Evolutionary conservation across 345 rosid species (phyloP), one percentile per base, ranked within the genome.

Genomic region (Clausena lansium): DNA sequence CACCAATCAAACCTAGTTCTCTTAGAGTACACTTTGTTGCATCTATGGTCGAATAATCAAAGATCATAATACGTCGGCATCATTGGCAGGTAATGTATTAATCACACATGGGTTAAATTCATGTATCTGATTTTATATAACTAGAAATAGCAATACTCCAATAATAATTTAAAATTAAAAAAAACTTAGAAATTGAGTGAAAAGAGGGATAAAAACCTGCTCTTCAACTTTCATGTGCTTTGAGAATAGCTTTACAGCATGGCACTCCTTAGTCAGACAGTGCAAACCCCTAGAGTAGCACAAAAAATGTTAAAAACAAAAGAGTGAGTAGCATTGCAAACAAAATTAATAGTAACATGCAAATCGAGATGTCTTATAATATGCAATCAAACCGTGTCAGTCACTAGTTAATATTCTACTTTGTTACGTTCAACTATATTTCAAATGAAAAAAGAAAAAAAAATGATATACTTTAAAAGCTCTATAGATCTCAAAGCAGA

Each of bases 201-300:
- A 55, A 80, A 65, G 72, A 74, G 14, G 27, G 80, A 76, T 54
- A 79, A 69, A 73, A 83, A 92, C 98, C 96, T 95, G 98, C 75
- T 95, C 98, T 77, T 92, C 97, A 27, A 95, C 84, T 80, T 92
- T 95, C 91, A 93, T 87, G 72, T 95, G 96, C 89, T 93, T 95
- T 27, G 99, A 87, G 82, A 95, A 92, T 70, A 95, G 76, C 84
- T 95, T 95, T 33, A 83, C 91, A 8, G 90, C 90, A 70, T 75
- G 89, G 70, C 99, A 95, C 81, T 90, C 89, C 84, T 61, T 89
- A 25, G 98, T 92, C 80, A 92, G 70, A 0, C 87, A 86, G 54
- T 86, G 87, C 72, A 91, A 83, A 58, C 91, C 94, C 91, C 98
- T 95, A 78, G 33, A 78, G 22, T 60, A 38, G 22, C 25, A 81